phyloP scores from a whole-genome alignment of 2,329 filamentous ascomycete genomes.

The Aspergillus sclerotialis region DNA sequence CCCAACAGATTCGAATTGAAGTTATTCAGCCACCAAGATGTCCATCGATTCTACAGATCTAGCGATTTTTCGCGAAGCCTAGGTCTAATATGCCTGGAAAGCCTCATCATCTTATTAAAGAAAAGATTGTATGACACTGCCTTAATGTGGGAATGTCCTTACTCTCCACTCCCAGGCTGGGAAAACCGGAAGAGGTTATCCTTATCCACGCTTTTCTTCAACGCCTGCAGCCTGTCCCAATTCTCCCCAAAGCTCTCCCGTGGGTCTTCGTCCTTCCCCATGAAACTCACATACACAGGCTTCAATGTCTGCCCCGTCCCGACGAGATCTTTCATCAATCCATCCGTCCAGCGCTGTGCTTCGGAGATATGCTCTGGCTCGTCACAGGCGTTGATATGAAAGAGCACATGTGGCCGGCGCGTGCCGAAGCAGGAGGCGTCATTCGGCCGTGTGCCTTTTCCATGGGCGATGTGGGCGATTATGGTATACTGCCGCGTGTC shows the following conservation, averaged over 20 bases:
- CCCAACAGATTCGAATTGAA: too few species aligned
- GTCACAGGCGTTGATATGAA: slow-evolving; percentile 1
- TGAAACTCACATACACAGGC: neutral
- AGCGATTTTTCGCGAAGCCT: too few species aligned
- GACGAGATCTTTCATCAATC: neutral
- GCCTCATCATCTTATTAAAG: too few species aligned
- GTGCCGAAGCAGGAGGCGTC: neutral
- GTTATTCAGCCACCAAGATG: too few species aligned
- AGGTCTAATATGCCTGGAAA: too few species aligned
- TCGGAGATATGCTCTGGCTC: neutral
- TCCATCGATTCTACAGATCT: too few species aligned
- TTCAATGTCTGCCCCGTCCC: neutral
- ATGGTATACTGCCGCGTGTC: neutral
- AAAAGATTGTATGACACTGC: too few species aligned
- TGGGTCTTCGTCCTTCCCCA: neutral
- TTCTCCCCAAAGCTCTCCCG: neutral
- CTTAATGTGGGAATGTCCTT: too few species aligned
- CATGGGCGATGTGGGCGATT: neutral
- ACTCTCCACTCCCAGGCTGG: too few species aligned
- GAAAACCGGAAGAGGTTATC: neutral
- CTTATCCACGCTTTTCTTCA: neutral
- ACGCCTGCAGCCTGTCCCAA: neutral
- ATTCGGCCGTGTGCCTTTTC: neutral
- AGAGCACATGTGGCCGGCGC: neutral
- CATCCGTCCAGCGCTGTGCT: neutral